Evolutionary conservation across 2,329 filamentous ascomycete genomes (phyloP).

Genomic region (Seiridium unicorne): DNA sequence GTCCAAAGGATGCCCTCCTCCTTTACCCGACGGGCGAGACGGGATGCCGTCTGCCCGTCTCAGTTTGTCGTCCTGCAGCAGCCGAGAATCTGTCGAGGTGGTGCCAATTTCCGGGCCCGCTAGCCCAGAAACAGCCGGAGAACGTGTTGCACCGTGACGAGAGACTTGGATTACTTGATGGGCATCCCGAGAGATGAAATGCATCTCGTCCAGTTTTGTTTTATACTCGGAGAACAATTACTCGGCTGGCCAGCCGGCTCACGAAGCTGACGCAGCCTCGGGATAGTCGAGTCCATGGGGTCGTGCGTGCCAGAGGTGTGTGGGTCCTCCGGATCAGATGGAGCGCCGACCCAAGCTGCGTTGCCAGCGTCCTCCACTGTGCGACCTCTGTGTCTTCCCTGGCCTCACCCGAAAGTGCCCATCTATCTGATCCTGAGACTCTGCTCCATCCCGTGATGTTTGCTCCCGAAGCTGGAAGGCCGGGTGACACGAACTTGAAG

Average conservation of each 20-base stretch:
- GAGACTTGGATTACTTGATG: background rate
- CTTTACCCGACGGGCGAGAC: conserved; percentile 6
- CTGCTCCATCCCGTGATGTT: too few species aligned
- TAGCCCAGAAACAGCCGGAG: too few species aligned
- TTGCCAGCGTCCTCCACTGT: background rate
- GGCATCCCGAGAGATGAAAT: background rate
- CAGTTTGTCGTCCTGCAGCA: background rate
- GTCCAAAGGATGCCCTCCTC: background rate
- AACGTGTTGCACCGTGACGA: too few species aligned
- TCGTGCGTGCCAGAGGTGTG: conserved; percentile 1
- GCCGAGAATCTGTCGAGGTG: background rate
- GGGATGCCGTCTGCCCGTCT: background rate
- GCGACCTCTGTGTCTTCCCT: too few species aligned
- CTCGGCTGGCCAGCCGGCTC: background rate
- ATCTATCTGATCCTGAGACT: too few species aligned
- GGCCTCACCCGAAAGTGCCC: too few species aligned
- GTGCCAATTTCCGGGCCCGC: background rate
- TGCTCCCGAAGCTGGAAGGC: too few species aligned
- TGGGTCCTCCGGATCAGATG: conserved; percentile 3
- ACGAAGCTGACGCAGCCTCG: background rate
- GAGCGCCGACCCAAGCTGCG: background rate
- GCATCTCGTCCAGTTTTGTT: background rate
- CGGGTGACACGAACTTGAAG: too few species aligned
- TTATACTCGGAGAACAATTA: too few species aligned
- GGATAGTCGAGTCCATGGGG: background rate